Evolutionary conservation across 2,329 filamentous ascomycete species (phyloP).

Genomic region (Diaporthe helianthi): DNA sequence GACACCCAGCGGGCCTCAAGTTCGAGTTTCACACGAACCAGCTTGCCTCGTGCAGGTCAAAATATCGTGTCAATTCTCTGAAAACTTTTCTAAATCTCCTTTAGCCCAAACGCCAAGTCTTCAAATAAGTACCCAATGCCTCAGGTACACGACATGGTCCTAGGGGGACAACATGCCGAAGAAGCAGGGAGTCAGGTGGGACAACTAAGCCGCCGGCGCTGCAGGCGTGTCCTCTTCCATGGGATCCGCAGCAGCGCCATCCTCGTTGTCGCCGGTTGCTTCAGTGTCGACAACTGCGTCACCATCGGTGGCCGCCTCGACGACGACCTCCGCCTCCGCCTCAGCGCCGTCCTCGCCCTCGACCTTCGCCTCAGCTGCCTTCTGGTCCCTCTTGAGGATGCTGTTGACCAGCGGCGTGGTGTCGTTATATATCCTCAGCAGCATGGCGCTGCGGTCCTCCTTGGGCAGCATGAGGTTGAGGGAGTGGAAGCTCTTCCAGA

Average conservation of each 20-base stretch:
- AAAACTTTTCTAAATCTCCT: slow-evolving; percentile 6
- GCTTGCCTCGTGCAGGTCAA: neutral
- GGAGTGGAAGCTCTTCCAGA: slow-evolving; percentile 92
- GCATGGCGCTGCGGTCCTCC: slow-evolving; percentile 91
- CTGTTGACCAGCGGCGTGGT: slow-evolving; percentile 82
- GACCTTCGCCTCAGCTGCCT: slow-evolving; percentile 45
- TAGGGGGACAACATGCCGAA: neutral
- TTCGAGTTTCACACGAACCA: slow-evolving; percentile 31
- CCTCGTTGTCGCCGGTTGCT: neutral
- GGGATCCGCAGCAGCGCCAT: neutral
- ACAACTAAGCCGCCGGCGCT: slow-evolving; percentile 2
- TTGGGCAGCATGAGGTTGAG: slow-evolving; percentile 98
- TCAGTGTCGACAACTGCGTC: slow-evolving; percentile 18
- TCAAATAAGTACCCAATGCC: neutral
- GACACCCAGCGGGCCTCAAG: slow-evolving; percentile 14
- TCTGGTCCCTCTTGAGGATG: slow-evolving; percentile 58
- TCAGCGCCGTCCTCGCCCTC: slow-evolving; percentile 43
- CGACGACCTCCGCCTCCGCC: neutral
- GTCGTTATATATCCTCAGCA: slow-evolving; percentile 90
- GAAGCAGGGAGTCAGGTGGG: neutral
- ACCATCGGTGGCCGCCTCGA: neutral
- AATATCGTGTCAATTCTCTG: neutral
- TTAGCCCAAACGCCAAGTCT: neutral
- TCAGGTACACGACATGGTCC: neutral
- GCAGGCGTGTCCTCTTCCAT: slow-evolving; percentile 22